Evolutionary conservation across 768 basidiomycete genomes (phyloP).

Genomic region (Pleurotus sapidus): DNA sequence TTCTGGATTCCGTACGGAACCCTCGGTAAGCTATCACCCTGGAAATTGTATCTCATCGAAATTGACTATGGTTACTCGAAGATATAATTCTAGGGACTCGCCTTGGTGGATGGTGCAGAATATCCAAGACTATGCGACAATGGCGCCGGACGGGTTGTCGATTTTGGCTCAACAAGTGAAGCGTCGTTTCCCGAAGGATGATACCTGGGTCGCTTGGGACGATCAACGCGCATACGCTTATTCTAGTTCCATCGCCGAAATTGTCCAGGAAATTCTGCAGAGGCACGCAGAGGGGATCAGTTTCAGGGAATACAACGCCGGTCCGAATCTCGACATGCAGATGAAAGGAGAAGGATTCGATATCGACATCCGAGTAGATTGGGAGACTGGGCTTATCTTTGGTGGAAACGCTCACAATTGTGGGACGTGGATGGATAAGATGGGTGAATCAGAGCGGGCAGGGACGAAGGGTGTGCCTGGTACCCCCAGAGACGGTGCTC

Average conservation of each 20-base stretch:
- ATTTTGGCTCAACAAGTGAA: constrained; percentile 81
- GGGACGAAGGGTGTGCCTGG: constrained; percentile 96
- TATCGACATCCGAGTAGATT: constrained; percentile 92
- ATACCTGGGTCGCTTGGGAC: constrained; percentile 92
- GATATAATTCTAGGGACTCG: constrained; percentile 95
- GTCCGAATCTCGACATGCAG: constrained; percentile 95
- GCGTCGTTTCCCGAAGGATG: constrained; percentile 93
- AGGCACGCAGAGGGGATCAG: constrained; percentile 89
- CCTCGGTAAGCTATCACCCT: constrained; percentile 56
- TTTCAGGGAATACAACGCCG: constrained; percentile 96
- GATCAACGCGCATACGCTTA: constrained; percentile 80
- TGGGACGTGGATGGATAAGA: constrained; percentile 99
- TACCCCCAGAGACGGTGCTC: constrained; percentile 93
- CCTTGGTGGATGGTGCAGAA: constrained; percentile 99
- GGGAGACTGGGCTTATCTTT: constrained; percentile 86
- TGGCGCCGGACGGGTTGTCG: constrained; percentile 79
- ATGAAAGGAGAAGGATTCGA: constrained; percentile 94
- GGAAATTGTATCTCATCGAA: background rate
- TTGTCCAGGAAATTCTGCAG: constrained; percentile 95
- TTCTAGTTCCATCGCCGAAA: constrained; percentile 84
- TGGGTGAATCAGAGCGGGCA: constrained; percentile 91
- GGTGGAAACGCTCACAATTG: constrained; percentile 88
- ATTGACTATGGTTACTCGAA: constrained; percentile 20
- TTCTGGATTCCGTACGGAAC: constrained; percentile 83
- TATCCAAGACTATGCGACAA: constrained; percentile 89